Percentiles rank a stretch among this genome's conserved stretches.
These are phyloP conservation scores for Jasminum sambac DNA, from an alignment of 257 asterid species.

Conservation along the genomic window DNA sequence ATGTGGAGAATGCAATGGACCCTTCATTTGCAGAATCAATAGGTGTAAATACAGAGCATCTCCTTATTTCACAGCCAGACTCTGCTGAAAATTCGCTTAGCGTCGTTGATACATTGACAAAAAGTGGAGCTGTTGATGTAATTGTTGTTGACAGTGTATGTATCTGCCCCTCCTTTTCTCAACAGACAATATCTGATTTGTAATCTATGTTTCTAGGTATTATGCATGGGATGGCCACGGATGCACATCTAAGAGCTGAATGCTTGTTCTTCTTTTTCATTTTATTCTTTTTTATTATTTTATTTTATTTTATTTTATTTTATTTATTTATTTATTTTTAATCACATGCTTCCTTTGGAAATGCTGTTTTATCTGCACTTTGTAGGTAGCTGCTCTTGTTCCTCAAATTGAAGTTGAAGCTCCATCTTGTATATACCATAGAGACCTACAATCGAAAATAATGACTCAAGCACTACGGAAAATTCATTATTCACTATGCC, in stretches of 20 bases:
- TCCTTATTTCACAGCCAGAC: slow-evolving; percentile 95
- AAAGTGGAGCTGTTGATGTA: slow-evolving; percentile 80
- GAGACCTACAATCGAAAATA: slow-evolving; percentile 62
- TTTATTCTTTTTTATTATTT: too few relatives aligned
- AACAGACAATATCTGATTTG: not conserved
- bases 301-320: too few relatives aligned
- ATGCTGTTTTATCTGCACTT: slow-evolving; percentile 25
- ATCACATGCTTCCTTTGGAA: not conserved
- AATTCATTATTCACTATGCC: slow-evolving; percentile 76
- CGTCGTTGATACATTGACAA: slow-evolving; percentile 87
- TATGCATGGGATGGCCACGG: too few relatives aligned
- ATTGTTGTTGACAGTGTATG: slow-evolving; percentile 97
- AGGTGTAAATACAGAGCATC: slow-evolving; percentile 72
- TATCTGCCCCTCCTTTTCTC: slow-evolving; percentile 15
- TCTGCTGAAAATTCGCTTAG: slow-evolving; percentile 93
- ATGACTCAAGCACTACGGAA: slow-evolving; percentile 91
- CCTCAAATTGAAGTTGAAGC: slow-evolving; percentile 79
- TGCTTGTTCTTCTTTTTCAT: too few relatives aligned
- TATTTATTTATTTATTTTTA: not conserved
- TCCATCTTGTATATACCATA: slow-evolving; percentile 39
- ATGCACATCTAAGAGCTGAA: too few relatives aligned
- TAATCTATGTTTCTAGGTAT: too few relatives aligned
- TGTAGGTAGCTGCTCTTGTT: slow-evolving; percentile 97
- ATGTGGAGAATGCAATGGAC: slow-evolving; percentile 90
- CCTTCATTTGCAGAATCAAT: slow-evolving; percentile 84